Evolutionary conservation across 2,329 filamentous ascomycete species (phyloP), one percentile per base, ranked within the genome.

Genomic region (Escovopsis sp.): DNA sequence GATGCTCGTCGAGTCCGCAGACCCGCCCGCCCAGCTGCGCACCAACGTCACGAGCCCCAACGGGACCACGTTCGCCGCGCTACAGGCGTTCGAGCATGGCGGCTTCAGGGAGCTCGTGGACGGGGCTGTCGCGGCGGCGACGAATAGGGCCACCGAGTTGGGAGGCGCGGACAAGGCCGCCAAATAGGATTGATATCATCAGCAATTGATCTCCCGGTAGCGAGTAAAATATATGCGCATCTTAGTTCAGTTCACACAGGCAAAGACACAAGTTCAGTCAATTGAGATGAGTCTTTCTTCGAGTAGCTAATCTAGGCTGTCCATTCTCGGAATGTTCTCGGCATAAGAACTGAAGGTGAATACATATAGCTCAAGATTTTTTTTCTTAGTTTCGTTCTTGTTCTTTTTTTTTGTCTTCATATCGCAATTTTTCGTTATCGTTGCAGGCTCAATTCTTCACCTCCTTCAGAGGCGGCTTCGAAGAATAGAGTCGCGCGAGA

Each of bases 41-140:
- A 66, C 58, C 49, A 71, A 71, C 50, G 68, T 71, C 39, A 71
- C 68, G 6, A 71, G 68, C 56, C 68, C 68, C 20, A 70, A 70
- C 47, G 68, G 68, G 27, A 71, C 68, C 3, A 71, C 68, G 0
- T 57, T 69, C 35, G 68, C 68, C 11, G 68, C 67, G 0, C 57
- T 71, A 13, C 56, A 66, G 43, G 69, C 64, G 51, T 70, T 71
- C 31, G 65, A 68, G 48, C 56, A 58, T 25, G 60, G 60, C 0
- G 63, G 63, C 0, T 57, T 70, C 36, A 57, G 62, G 50, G 58
- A 57, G 0, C 61, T 64, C 30, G 67, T 71, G 2, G 57, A 64
- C 44, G 63, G 62, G 45, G 66, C 56, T n/a, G 67, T 71, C 39
- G 64, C 63, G 48, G 68, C 68, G 1, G 66, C 68, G 2, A 57